Evolutionary conservation across 2,329 filamentous ascomycete species (phyloP), one percentile per base, ranked within the genome.

Genomic region (Claviceps arundinis): DNA sequence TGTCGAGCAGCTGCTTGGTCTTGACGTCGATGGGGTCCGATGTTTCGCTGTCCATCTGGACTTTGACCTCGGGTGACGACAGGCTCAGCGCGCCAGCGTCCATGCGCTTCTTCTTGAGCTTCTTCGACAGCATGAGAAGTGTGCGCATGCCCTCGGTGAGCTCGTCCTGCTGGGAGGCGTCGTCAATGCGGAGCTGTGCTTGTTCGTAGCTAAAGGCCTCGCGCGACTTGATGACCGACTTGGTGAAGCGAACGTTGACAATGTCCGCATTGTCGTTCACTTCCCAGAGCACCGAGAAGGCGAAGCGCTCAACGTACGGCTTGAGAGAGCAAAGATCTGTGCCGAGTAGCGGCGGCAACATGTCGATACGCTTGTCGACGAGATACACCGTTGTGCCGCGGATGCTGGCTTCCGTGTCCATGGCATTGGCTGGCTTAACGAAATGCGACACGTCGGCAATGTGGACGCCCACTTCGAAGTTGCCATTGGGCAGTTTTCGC

Each of bases 391-490:
- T 97, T 4, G 93, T 97, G 56, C 93, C 93, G 61, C 93, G 85
- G 62, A 95, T 81, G 63, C 89, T 93, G 3, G 93, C 93, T 70
- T 98, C 93, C 47, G 83, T 80, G 65, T 98, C 94, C 93, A 98
- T 98, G 51, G 93, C 85, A 62, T 91, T 98, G 67, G 87, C 89
- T 26, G 94, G 90, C 69, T 93, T 95, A 62, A 98, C 93, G 64
- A 98, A 98, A 70, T 98, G 87, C 9, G 93, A 97, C n/a, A 98
- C 93, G 67, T 98, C 93, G 30, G 93, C 94, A 68, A 98, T 98
- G 68, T 98, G 94, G 16, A 98, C 93, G 57, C 93, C 93, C 9
- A 98, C 89, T 67, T 97, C 89, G 58, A 83, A 90, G 66, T 97
- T 96, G 44, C 94, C 93, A 61, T 97, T 97, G 0, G 89, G 84